Evolutionary conservation across 2,329 filamentous ascomycete species (phyloP), one percentile per base, ranked within the genome.

Genomic region (Fusarium coicis): DNA sequence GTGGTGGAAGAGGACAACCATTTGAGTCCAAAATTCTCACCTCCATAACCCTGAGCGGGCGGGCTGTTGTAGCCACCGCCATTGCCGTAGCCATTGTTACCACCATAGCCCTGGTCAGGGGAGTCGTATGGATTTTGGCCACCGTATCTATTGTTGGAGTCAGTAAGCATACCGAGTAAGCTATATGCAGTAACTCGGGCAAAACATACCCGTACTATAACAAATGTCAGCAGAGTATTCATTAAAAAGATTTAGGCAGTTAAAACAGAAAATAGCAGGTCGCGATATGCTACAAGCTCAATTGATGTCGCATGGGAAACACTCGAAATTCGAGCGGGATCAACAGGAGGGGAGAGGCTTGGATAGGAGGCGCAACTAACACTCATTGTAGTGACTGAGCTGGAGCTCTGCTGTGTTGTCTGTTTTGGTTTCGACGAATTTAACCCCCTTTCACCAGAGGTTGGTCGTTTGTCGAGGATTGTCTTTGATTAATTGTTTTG

Each of bases 111-210:
- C 47, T 68, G 82, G 68, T 85, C 84, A 79, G 86, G 84, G 78
- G 91, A 84, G 77, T 90, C 89, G 77, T 88, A 91, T 62, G 89
- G 89, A 81, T 91, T 90, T 68, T 83, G 81, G 75, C 83, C 84
- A 70, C 87, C 85, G 84, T 90, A 90, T 82, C 87, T 91, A 78
- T 40, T 28, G 68, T 39, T 54, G 21, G 47, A 56, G 81, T 85
- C 76, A 85, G 81, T 76, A 68, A 65, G 37, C 44, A 46, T 21
- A 46, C 61, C 57, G 43, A 53, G 32, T 40, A 53, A 58, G 54
- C 19, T 43, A 50, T 21, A 30, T 50, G 50, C 49, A 32, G 46
- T 30, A 28, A 64, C 74, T 54, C 44, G 55, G 34, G 66, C 69
- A 71, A 53, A 73, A 86, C 86, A 83, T 81, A 89, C 87, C 87